Evolutionary conservation across 352 stramenopile genomes (phyloP).

Genomic region (Thraustochytrium striatum): DNA sequence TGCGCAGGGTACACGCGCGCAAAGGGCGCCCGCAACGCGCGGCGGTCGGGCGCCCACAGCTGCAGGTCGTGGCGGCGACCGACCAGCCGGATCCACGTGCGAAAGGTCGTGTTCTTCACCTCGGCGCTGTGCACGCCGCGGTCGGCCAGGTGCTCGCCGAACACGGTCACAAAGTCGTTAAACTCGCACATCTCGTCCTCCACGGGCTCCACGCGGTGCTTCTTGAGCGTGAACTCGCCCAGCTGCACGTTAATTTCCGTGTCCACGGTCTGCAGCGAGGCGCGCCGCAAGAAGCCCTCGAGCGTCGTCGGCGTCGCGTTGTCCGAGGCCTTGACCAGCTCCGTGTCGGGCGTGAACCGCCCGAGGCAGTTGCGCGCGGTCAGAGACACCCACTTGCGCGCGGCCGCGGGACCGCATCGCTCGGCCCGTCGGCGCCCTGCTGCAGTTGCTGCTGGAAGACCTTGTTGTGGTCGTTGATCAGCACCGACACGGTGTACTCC

Average conservation of each 20-base stretch:
- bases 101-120: constrained; percentile 74
- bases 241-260: constrained; percentile 83
- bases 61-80: constrained; percentile 77
- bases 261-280: constrained; percentile 57
- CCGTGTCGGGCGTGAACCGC: constrained; percentile 50
- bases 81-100: constrained; percentile 78
- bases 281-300: constrained; percentile 54
- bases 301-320: constrained; percentile 38
- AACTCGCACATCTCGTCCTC: constrained; percentile 74
- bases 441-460: constrained; percentile 46
- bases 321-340: not conserved
- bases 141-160: constrained; percentile 60
- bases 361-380: constrained; percentile 61
- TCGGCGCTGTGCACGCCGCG: constrained; percentile 68
- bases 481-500: constrained; percentile 37
- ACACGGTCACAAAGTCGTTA: constrained; percentile 70
- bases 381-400: constrained; percentile 59
- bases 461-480: constrained; percentile 43
- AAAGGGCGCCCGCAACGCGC: constrained; percentile 51
- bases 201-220: constrained; percentile 79
- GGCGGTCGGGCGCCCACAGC: constrained; percentile 70
- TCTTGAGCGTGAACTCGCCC: constrained; percentile 84
- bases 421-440: constrained; percentile 26
- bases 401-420: not conserved
- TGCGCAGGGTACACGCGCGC: constrained; percentile 27